phyloP scores from a whole-genome alignment of 78 protist genomes.

The Dictyostelium citrinum region DNA sequence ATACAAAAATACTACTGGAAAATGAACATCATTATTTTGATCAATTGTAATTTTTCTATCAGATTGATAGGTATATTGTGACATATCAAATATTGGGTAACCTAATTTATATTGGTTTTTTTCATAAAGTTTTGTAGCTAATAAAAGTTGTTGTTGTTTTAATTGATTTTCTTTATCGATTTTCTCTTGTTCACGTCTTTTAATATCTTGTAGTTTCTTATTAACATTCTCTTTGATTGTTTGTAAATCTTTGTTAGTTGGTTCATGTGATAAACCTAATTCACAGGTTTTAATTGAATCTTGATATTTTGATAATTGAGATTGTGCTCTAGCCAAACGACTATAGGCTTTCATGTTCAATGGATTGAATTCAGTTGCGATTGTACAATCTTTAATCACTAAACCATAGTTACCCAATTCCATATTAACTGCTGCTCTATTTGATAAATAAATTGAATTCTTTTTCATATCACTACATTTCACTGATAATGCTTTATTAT shows the following conservation, averaged over 20 bases:
- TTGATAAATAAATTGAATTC: slow-evolving; percentile 27
- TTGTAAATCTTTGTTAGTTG: slow-evolving; percentile 2
- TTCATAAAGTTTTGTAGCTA: slow-evolving; percentile 24
- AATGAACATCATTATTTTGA: background rate
- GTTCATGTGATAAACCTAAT: background rate
- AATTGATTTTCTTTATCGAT: background rate
- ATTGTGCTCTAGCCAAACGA: slow-evolving; percentile 14
- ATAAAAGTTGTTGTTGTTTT: background rate
- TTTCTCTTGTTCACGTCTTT: slow-evolving; percentile 5
- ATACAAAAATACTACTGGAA: slow-evolving; percentile 51
- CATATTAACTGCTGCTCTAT: slow-evolving; percentile 76
- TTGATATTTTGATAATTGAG: background rate
- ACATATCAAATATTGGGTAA: background rate
- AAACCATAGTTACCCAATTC: slow-evolving; percentile 49
- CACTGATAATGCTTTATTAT: slow-evolving; percentile 27
- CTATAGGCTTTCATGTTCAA: slow-evolving; percentile 58
- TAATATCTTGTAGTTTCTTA: background rate
- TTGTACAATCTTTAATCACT: slow-evolving; percentile 53
- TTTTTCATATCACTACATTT: slow-evolving; percentile 47
- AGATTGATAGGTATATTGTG: slow-evolving; percentile 20
- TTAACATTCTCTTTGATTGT: background rate
- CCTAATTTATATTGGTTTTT: slow-evolving; percentile 7
- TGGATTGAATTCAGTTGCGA: slow-evolving; percentile 49
- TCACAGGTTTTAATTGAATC: slow-evolving; percentile 19
- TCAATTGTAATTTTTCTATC: slow-evolving; percentile 47